Percentiles rank a stretch among this genome's conserved stretches.
Conservation (phyloP, 2,329 filamentous ascomycete genomes). For the Botrytis elliptica region DNA sequence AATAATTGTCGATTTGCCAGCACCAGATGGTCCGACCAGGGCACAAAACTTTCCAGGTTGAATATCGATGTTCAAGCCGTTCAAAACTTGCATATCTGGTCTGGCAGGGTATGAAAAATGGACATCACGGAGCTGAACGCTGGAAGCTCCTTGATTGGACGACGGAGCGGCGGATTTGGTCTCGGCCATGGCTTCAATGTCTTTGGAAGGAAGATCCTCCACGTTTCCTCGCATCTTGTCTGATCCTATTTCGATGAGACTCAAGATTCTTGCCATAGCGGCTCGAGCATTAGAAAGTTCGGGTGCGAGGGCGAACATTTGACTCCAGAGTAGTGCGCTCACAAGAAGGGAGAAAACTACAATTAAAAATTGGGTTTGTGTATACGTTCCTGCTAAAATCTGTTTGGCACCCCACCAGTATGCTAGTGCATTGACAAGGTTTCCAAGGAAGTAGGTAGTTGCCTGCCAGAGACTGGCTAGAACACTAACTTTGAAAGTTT, state of each 20-base stretch:
- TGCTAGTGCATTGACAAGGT: slow-evolving; percentile 69
- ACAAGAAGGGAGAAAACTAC: slow-evolving; percentile 70
- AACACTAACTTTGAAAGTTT: slow-evolving; percentile 50
- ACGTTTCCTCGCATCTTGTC: slow-evolving; percentile 28
- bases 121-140: slow-evolving; percentile 56
- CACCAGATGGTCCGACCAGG: slow-evolving; percentile 63
- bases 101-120: slow-evolving; percentile 65
- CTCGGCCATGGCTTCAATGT: slow-evolving; percentile 44
- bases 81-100: slow-evolving; percentile 56
- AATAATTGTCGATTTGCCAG: slow-evolving; percentile 67
- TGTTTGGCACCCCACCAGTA: slow-evolving; percentile 78
- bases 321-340: slow-evolving; percentile 69
- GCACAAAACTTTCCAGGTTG: slow-evolving; percentile 60
- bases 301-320: slow-evolving; percentile 72
- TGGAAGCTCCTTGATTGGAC: slow-evolving; percentile 2
- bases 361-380: slow-evolving; percentile 69
- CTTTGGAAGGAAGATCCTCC: slow-evolving; percentile 28
- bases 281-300: slow-evolving; percentile 65
- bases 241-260: slow-evolving; percentile 48
- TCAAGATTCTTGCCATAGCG: slow-evolving; percentile 58
- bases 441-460: slow-evolving; percentile 58
- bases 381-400: slow-evolving; percentile 63
- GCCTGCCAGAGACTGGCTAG: slow-evolving; percentile 49
- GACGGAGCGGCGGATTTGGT: slow-evolving; percentile 19
- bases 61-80: slow-evolving; percentile 55